Evolutionary conservation across 176 grass and related monocot species (phyloP).

Genomic region (Oryza glaberrima): DNA sequence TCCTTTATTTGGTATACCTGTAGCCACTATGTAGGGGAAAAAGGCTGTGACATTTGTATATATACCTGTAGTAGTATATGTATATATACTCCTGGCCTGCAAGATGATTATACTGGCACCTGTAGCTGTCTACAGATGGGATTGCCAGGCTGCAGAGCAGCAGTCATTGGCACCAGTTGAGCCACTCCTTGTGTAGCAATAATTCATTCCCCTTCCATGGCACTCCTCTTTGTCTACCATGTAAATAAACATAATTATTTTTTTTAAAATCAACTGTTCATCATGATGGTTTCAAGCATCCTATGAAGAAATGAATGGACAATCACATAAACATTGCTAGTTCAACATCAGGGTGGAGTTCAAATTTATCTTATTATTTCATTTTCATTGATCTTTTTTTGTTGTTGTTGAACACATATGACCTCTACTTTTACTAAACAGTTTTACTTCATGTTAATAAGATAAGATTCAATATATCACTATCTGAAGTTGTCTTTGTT

Average conservation of each 20-base stretch:
- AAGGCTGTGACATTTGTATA: constrained; percentile 8
- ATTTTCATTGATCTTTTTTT: background rate
- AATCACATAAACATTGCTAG: background rate
- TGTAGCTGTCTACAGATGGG: constrained; percentile 30
- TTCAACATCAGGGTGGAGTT: background rate
- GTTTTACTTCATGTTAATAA: too few relatives aligned
- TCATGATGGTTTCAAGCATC: background rate
- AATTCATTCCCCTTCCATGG: background rate
- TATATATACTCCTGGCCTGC: background rate
- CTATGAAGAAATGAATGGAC: background rate
- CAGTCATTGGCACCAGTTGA: background rate
- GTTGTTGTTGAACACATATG: background rate
- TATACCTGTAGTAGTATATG: background rate
- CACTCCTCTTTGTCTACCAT: background rate
- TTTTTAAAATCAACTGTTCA: background rate
- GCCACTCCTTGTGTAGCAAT: background rate
- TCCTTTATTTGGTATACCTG: constrained; percentile 40
- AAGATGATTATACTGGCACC: constrained; percentile 28
- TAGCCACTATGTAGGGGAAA: constrained; percentile 20
- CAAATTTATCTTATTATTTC: background rate
- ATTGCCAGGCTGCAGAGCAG: background rate
- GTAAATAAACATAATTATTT: too few relatives aligned
- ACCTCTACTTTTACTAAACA: background rate
- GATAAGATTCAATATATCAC: too few relatives aligned
- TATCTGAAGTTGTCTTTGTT: background rate